A percentile compares a stretch with the other conserved stretches of the same genome.
These are phyloP conservation scores for Aspergillus fijiensis DNA, from an alignment of 2,329 filamentous ascomycete species.

Conservation along the genomic window DNA sequence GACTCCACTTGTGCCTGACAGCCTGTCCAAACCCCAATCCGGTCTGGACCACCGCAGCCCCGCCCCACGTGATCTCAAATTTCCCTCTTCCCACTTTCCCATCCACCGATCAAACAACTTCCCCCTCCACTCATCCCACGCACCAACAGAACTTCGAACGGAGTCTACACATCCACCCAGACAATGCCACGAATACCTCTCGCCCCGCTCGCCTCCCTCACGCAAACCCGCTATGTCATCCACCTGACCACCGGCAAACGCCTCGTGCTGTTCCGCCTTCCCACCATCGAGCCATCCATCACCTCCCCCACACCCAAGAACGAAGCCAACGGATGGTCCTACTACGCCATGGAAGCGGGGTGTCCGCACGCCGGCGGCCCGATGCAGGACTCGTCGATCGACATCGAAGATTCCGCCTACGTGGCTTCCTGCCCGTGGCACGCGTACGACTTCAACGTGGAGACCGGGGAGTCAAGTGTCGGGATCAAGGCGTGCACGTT, in stretches of 20 bases:
- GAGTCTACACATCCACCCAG: not conserved
- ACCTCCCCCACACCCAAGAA: slow-evolving; percentile 17
- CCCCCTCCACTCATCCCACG: not conserved
- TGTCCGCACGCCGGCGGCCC: slow-evolving; percentile 50
- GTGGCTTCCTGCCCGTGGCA: slow-evolving; percentile 51
- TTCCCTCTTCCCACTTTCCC: not conserved
- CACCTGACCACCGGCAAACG: slow-evolving; percentile 47
- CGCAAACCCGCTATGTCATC: slow-evolving; percentile 45
- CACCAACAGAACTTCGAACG: not conserved
- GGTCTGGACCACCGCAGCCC: not conserved
- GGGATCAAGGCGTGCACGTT: slow-evolving; percentile 51
- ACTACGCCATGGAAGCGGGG: slow-evolving; percentile 51
- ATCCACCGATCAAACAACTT: not conserved
- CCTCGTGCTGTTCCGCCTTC: slow-evolving; percentile 48
- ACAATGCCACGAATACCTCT: slow-evolving; percentile 26
- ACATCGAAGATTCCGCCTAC: slow-evolving; percentile 51
- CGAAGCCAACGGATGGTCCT: slow-evolving; percentile 45
- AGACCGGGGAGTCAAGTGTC: slow-evolving; percentile 51
- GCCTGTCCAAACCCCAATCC: not conserved
- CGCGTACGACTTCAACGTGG: slow-evolving; percentile 52
- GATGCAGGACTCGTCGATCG: slow-evolving; percentile 47
- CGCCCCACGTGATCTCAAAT: not conserved
- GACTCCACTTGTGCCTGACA: too few species aligned
- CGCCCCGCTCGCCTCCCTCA: slow-evolving; percentile 35
- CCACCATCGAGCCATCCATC: slow-evolving; percentile 37